phyloP scores from a whole-genome alignment of 306 rosid genomes.

The Gillenia trifoliata region DNA sequence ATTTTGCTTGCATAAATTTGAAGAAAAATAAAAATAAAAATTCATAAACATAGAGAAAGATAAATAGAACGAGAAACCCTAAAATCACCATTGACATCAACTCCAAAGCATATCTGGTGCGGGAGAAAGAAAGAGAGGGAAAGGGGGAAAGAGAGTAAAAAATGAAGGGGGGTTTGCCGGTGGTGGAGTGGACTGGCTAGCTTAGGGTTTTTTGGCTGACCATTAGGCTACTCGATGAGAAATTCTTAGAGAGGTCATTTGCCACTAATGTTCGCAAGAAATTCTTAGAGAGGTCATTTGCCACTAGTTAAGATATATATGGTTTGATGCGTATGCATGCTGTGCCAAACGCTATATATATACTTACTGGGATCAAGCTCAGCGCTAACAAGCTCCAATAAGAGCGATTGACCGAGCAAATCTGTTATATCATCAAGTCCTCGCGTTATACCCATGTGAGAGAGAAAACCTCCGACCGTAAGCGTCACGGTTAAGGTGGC shows the following conservation, averaged over 20 bases:
- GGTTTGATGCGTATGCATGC: background rate
- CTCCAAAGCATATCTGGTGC: too few species aligned
- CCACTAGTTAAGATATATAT: too few species aligned
- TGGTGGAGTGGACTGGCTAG: too few species aligned
- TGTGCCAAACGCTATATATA: background rate
- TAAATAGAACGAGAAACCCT: too few species aligned
- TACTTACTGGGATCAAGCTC: conserved; percentile 51
- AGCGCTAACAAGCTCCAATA: conserved; percentile 54
- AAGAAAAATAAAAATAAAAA: too few species aligned
- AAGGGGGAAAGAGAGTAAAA: too few species aligned
- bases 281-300: background rate
- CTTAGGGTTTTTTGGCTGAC: too few species aligned
- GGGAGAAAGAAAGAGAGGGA: too few species aligned
- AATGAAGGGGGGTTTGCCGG: too few species aligned
- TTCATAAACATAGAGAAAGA: too few species aligned
- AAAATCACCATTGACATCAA: too few species aligned
- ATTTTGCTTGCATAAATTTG: too few species aligned
- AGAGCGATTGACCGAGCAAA: conserved; percentile 43
- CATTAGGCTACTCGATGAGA: background rate
- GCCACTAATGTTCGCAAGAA: background rate
- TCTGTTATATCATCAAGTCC: conserved; percentile 50
- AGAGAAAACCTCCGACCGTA: conserved; percentile 37
- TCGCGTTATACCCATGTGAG: conserved; percentile 24
- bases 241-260: background rate
- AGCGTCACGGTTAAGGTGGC: conserved; percentile 34